phyloP scores from a whole-genome alignment of 2,329 filamentous ascomycete genomes.

The Pseudogymnoascus sp. region DNA sequence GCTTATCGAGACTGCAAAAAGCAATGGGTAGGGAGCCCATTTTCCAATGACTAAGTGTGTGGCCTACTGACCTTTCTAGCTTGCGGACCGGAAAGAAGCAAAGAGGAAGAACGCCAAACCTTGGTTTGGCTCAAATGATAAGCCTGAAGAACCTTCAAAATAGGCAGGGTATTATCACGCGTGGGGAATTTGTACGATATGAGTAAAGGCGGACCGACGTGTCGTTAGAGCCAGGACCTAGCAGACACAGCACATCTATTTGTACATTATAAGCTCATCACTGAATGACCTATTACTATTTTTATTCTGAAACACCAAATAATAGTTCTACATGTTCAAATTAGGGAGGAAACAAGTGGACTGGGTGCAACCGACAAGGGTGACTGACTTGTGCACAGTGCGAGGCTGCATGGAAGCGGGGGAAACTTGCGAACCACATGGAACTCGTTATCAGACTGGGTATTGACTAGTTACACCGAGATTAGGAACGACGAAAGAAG shows the following conservation, averaged over 20 bases:
- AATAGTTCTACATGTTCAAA: neutral
- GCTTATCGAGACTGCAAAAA: slow-evolving; percentile 94
- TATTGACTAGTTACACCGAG: neutral
- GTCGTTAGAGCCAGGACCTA: neutral
- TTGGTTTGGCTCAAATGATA: slow-evolving; percentile 19
- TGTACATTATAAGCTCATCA: neutral
- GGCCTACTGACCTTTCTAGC: slow-evolving; percentile 25
- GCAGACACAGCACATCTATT: neutral
- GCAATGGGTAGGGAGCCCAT: slow-evolving; percentile 63
- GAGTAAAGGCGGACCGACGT: neutral
- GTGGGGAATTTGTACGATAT: neutral
- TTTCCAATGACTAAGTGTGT: neutral
- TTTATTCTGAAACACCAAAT: neutral
- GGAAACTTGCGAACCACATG: neutral
- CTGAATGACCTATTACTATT: neutral
- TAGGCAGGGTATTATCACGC: neutral
- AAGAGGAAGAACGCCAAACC: slow-evolving; percentile 30
- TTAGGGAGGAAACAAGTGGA: neutral
- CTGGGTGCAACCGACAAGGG: neutral
- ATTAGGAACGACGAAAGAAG: neutral
- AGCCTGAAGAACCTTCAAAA: neutral
- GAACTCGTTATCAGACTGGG: neutral
- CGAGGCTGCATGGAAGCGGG: neutral
- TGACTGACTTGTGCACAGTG: neutral
- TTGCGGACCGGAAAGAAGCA: slow-evolving; percentile 38